Conservation (phyloP, 2,329 filamentous ascomycete species). For the Magnaporthiopsis incrustans region DNA sequence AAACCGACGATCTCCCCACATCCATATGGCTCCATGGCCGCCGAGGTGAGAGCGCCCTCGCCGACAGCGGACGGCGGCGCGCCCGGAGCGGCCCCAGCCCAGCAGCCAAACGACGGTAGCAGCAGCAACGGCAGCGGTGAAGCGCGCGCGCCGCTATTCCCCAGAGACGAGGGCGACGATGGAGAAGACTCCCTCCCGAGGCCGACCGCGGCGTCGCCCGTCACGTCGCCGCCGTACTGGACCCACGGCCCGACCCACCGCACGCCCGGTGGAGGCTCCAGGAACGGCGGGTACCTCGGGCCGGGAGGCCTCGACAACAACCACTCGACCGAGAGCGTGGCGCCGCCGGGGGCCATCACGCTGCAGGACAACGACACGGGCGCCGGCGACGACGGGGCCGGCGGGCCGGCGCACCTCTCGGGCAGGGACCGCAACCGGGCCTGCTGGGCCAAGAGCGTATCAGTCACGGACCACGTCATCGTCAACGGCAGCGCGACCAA, state of each 20-base stretch:
- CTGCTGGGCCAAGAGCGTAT: constrained; percentile 58
- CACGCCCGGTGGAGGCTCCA: constrained; percentile 8
- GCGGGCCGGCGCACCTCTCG: neutral
- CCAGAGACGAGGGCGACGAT: constrained; percentile 6
- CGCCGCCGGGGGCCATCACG: constrained; percentile 48
- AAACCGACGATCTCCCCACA: neutral
- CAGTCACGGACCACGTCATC: constrained; percentile 47
- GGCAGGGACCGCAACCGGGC: constrained; percentile 38
- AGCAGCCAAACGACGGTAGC: neutral
- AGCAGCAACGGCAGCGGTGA: neutral
- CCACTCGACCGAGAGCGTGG: constrained; percentile 39
- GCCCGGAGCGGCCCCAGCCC: neutral
- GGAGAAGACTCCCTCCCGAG: constrained; percentile 7
- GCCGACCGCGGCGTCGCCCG: constrained; percentile 17
- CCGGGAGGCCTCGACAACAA: constrained; percentile 30
- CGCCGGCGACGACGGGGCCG: constrained; percentile 21
- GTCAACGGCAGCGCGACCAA: constrained; percentile 49
- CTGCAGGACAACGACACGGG: constrained; percentile 54
- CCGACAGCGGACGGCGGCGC: neutral
- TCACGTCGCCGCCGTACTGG: constrained; percentile 39
- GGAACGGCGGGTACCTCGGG: neutral
- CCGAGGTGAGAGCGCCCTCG: constrained; percentile 8
- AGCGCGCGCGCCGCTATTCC: constrained; percentile 1
- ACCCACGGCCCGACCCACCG: constrained; percentile 16
- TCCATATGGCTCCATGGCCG: constrained; percentile 10